These are phyloP conservation scores for Beauveria sp. DNA, from an alignment of 2,329 filamentous ascomycete genomes.

Conservation along the genomic window DNA sequence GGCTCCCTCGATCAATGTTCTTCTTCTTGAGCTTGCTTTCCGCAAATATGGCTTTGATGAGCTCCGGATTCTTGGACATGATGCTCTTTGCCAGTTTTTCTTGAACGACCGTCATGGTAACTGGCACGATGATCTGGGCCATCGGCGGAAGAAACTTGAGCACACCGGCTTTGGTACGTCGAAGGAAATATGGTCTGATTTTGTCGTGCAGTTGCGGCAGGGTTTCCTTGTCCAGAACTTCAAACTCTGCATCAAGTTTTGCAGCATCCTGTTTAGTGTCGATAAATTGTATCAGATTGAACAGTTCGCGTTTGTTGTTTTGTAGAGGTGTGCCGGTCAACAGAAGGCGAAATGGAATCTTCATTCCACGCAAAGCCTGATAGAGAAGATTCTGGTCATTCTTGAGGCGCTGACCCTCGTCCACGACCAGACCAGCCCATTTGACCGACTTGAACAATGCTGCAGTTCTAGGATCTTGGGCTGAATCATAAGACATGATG, in stretches of 20 bases:
- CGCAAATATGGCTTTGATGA: conserved; percentile 81
- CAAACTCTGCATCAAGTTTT: conserved; percentile 66
- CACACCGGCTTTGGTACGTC: conserved; percentile 82
- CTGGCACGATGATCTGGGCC: conserved; percentile 87
- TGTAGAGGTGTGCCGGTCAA: conserved; percentile 90
- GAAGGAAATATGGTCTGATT: conserved; percentile 64
- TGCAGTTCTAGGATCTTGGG: conserved; percentile 62
- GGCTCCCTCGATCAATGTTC: conserved; percentile 60
- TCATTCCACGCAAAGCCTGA: conserved; percentile 61
- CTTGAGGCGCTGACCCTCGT: conserved; percentile 92
- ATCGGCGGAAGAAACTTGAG: conserved; percentile 88
- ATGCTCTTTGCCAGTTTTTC: conserved; percentile 94
- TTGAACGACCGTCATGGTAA: conserved; percentile 92
- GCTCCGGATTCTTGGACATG: conserved; percentile 77
- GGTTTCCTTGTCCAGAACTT: conserved; percentile 74
- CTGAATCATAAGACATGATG: conserved; percentile 90
- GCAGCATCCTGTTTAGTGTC: conserved; percentile 65
- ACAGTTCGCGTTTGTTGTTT: conserved; percentile 90
- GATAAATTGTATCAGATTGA: conserved; percentile 94
- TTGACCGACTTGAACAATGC: conserved; percentile 60
- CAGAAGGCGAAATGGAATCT: conserved; percentile 74
- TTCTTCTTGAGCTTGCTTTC: conserved; percentile 57
- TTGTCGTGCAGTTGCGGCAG: conserved; percentile 72
- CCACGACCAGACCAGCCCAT: conserved; percentile 85
- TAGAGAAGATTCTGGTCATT: conserved; percentile 86